These are phyloP conservation scores for Gamarada debralockiae DNA, from an alignment of 495 filamentous ascomycete genomes.

Conservation along the genomic window DNA sequence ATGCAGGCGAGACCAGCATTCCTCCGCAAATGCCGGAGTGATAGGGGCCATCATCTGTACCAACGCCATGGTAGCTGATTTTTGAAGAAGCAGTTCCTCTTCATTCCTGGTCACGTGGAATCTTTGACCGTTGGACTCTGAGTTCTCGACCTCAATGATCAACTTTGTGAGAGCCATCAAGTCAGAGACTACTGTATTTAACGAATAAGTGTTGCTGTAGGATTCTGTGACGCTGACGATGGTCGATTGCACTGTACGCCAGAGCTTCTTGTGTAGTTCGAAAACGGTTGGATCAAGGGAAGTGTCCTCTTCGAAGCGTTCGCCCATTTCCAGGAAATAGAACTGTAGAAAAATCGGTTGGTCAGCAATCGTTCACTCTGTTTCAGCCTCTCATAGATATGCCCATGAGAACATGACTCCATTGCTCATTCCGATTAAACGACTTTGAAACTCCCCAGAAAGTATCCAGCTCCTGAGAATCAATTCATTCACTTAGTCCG, in stretches of 20 bases:
- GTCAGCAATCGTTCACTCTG: too few species aligned
- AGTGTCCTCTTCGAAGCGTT: too few species aligned
- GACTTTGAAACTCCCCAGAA: too few species aligned
- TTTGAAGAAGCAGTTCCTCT: not conserved
- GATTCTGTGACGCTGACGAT: slow-evolving; percentile 64
- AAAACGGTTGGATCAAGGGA: too few species aligned
- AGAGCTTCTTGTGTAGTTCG: slow-evolving; percentile 42
- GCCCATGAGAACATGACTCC: too few species aligned
- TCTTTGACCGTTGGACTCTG: too few species aligned
- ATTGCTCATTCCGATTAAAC: too few species aligned
- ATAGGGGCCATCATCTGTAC: slow-evolving; percentile 73
- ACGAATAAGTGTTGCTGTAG: slow-evolving; percentile 63
- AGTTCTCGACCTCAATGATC: slow-evolving; percentile 34
- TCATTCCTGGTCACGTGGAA: not conserved
- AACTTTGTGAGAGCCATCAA: slow-evolving; percentile 75
- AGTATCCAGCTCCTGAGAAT: too few species aligned
- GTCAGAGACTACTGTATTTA: slow-evolving; percentile 81
- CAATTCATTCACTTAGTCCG: too few species aligned
- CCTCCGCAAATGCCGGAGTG: slow-evolving; percentile 71
- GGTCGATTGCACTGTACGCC: slow-evolving; percentile 61
- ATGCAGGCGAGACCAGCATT: slow-evolving; percentile 67
- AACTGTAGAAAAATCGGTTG: too few species aligned
- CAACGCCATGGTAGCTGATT: slow-evolving; percentile 33
- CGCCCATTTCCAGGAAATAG: too few species aligned
- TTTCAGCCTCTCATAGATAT: too few species aligned